These are phyloP conservation scores for Auricularia auricula-judae DNA, from an alignment of 768 basidiomycete genomes.

Conservation along the genomic window DNA sequence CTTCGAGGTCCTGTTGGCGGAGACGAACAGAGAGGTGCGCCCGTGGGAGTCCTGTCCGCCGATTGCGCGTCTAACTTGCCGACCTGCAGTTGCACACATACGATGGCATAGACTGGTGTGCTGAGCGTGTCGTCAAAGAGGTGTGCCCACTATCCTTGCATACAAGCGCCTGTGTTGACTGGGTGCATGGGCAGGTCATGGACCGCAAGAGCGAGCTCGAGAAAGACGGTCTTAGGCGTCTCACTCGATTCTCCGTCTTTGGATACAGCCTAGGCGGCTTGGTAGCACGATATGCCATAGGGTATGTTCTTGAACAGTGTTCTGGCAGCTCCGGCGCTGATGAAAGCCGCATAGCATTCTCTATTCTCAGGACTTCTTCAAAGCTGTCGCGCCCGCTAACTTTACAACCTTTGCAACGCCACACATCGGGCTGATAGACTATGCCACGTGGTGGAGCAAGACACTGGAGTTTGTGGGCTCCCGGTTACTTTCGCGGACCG, in stretches of 20 bases:
- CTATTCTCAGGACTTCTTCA: slow-evolving; percentile 60
- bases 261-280: slow-evolving; percentile 81
- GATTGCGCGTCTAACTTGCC: background rate
- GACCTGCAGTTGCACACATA: slow-evolving; percentile 39
- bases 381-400: slow-evolving; percentile 57
- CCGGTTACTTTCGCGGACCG: slow-evolving; percentile 63
- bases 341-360: slow-evolving; percentile 37
- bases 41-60: no score
- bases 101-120: slow-evolving; percentile 79
- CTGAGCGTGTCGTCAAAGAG: slow-evolving; percentile 71
- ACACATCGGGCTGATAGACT: slow-evolving; percentile 62
- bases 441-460: slow-evolving; percentile 46
- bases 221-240: slow-evolving; percentile 36
- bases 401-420: slow-evolving; percentile 81
- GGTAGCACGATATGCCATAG: slow-evolving; percentile 67
- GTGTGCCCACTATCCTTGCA: slow-evolving; percentile 25
- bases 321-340: background rate
- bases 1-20: slow-evolving; percentile 52
- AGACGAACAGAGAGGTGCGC: slow-evolving; percentile 47
- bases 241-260: slow-evolving; percentile 59
- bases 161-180: background rate
- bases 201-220: slow-evolving; percentile 44
- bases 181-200: slow-evolving; percentile 32
- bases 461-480: slow-evolving; percentile 49
- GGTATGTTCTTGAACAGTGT: slow-evolving; percentile 27